phyloP scores from a whole-genome alignment of 306 rosid species.

The Spatholobus suberectus region DNA sequence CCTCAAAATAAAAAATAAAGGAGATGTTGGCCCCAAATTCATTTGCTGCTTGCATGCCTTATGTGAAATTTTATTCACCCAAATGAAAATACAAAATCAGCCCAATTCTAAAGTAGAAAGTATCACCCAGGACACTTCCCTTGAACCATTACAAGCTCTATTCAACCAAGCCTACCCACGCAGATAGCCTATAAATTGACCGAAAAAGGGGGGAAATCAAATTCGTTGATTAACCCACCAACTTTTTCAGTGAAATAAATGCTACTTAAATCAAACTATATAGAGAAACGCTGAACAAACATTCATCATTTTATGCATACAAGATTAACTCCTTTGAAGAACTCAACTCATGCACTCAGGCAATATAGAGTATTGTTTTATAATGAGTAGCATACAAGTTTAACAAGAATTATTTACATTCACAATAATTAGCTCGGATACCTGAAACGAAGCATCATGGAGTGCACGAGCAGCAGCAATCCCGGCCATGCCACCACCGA shows the following conservation, averaged over 20 bases:
- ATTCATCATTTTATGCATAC: not conserved
- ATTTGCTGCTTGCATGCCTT: not conserved
- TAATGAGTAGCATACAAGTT: not conserved
- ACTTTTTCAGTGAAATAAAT: not conserved
- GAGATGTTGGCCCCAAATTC: not conserved
- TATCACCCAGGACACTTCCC: slow-evolving; percentile 18
- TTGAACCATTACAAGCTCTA: not conserved
- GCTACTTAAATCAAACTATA: not conserved
- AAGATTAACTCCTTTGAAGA: not conserved
- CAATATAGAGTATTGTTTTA: not conserved
- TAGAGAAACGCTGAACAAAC: not conserved
- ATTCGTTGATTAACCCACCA: not conserved
- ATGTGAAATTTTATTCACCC: not conserved
- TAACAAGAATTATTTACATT: not conserved
- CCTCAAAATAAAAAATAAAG: not conserved
- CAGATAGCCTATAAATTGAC: slow-evolving; percentile 10
- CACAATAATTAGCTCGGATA: slow-evolving; percentile 31
- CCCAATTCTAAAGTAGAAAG: not conserved
- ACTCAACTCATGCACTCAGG: not conserved
- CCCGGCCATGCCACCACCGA: slow-evolving; percentile 97
- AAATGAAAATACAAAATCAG: not conserved
- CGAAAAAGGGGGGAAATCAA: not conserved
- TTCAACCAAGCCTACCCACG: not conserved
- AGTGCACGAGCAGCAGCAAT: slow-evolving; percentile 96
- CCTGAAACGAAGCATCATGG: slow-evolving; percentile 92